Evolutionary conservation across 2,329 filamentous ascomycete species (phyloP).

Genomic region (Malbranchea zuffiana): DNA sequence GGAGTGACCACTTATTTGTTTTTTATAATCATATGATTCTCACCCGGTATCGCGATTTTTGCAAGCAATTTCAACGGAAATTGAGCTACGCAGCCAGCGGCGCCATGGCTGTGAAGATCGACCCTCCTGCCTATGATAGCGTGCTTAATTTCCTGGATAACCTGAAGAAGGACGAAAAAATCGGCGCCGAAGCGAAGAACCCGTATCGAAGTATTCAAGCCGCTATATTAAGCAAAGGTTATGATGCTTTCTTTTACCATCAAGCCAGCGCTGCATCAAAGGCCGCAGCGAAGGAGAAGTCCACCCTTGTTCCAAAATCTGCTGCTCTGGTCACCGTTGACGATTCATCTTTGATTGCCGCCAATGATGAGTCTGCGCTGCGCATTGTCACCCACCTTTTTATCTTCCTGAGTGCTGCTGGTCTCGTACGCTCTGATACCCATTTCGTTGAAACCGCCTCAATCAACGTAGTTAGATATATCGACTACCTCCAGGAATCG

Average conservation of each 20-base stretch:
- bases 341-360: slow-evolving; percentile 35
- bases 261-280: slow-evolving; percentile 34
- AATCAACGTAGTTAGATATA: slow-evolving; percentile 63
- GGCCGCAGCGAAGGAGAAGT: slow-evolving; percentile 21
- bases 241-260: slow-evolving; percentile 32
- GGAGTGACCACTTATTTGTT: slow-evolving; percentile 80
- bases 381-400: slow-evolving; percentile 58
- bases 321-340: slow-evolving; percentile 37
- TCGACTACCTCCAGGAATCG: slow-evolving; percentile 62
- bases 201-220: slow-evolving; percentile 37
- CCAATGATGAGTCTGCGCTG: slow-evolving; percentile 47
- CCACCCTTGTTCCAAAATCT: slow-evolving; percentile 26
- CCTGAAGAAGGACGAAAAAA: slow-evolving; percentile 26
- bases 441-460: slow-evolving; percentile 52
- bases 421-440: slow-evolving; percentile 38
- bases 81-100: slow-evolving; percentile 45
- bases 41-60: slow-evolving; percentile 64
- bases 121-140: slow-evolving; percentile 39
- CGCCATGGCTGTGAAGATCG: slow-evolving; percentile 45
- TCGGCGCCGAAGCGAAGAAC: slow-evolving; percentile 32
- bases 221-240: slow-evolving; percentile 33
- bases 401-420: slow-evolving; percentile 55
- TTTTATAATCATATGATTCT: slow-evolving; percentile 79
- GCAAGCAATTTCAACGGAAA: slow-evolving; percentile 34
- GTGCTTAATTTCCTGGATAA: slow-evolving; percentile 30